phyloP scores from a whole-genome alignment of 257 asterid genomes.

The Solanum chmielewskii region DNA sequence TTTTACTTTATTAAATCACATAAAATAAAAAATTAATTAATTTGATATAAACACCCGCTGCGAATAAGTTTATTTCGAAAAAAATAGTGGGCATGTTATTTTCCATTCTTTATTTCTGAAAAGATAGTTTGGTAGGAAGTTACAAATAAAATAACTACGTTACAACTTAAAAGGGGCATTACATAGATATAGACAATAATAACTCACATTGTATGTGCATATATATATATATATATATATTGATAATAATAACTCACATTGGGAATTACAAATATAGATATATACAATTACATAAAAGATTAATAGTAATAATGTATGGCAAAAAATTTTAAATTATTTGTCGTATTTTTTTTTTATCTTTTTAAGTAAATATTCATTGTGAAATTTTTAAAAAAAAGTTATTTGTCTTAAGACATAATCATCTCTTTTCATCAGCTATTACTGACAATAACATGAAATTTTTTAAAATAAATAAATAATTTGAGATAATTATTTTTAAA shows the following conservation, averaged over 20 bases:
- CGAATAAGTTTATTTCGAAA: no score
- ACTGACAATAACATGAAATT: neutral
- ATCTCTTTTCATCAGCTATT: neutral
- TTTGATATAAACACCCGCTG: no score
- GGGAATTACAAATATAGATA: neutral
- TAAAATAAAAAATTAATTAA: no score
- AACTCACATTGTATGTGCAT: no score
- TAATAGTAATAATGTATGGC: neutral
- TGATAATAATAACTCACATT: neutral
- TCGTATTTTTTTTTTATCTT: neutral
- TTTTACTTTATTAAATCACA: no score
- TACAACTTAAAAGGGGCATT: neutral
- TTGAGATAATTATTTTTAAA: neutral
- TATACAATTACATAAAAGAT: neutral
- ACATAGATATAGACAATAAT: neutral
- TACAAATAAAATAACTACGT: neutral
- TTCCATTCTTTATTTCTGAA: neutral
- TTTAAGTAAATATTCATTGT: neutral
- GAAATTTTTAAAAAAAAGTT: neutral
- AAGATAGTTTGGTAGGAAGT: neutral
- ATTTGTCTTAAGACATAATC: neutral
- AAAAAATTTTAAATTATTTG: neutral
- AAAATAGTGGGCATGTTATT: neutral
- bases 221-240: neutral
- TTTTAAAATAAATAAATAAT: neutral